These are phyloP conservation scores for Diaporthe humulicola DNA, from an alignment of 2,329 filamentous ascomycete genomes.

Conservation along the genomic window DNA sequence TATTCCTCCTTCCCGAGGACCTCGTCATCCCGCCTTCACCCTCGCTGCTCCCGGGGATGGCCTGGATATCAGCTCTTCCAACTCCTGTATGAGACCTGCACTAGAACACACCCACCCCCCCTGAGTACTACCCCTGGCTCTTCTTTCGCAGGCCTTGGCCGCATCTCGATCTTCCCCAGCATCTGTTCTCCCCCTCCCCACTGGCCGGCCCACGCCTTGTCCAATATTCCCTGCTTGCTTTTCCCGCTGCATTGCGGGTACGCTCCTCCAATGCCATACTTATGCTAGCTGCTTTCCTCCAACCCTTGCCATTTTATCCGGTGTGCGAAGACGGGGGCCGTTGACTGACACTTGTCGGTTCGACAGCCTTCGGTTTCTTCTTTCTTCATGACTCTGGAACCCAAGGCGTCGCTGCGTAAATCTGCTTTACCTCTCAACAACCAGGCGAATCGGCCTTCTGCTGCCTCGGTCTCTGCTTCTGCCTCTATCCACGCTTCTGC, in stretches of 20 bases:
- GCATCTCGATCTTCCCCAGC: slow-evolving; percentile 35
- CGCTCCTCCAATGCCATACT: slow-evolving; percentile 22
- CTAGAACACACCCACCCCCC: neutral
- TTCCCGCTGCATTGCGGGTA: slow-evolving; percentile 24
- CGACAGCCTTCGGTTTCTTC: slow-evolving; percentile 37
- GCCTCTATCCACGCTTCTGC: neutral
- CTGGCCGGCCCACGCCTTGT: slow-evolving; percentile 25
- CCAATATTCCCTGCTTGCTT: slow-evolving; percentile 19
- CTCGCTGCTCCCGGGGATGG: slow-evolving; percentile 1
- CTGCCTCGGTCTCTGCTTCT: slow-evolving; percentile 16
- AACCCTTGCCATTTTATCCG: slow-evolving; percentile 36
- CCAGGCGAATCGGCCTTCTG: slow-evolving; percentile 10
- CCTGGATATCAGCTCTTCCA: slow-evolving; percentile 28
- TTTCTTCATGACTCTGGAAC: slow-evolving; percentile 40
- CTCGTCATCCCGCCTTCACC: neutral
- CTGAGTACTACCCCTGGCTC: neutral
- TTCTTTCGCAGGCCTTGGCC: slow-evolving; percentile 8
- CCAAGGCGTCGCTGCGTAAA: slow-evolving; percentile 25
- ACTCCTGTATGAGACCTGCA: slow-evolving; percentile 35
- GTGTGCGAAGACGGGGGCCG: slow-evolving; percentile 31
- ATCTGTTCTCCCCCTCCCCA: slow-evolving; percentile 22
- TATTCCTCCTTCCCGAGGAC: neutral
- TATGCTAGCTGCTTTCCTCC: slow-evolving; percentile 26
- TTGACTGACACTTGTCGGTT: slow-evolving; percentile 40
- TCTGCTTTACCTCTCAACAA: slow-evolving; percentile 22